These are phyloP conservation scores for Pseudopyrenochaeta lycopersici DNA, from an alignment of 2,329 filamentous ascomycete genomes.

Conservation along the genomic window DNA sequence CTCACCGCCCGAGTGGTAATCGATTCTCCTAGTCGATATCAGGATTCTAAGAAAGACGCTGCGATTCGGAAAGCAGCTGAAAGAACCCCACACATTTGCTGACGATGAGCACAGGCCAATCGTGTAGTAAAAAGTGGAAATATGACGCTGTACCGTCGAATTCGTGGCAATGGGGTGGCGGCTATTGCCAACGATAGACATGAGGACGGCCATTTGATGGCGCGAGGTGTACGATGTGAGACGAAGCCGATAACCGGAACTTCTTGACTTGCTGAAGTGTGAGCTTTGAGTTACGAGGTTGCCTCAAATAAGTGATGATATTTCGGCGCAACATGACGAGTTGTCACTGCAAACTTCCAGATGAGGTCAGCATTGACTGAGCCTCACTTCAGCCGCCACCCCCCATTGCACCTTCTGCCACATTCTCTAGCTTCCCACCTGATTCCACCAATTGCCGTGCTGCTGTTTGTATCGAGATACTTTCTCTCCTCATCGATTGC, in stretches of 20 bases:
- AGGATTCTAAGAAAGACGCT: neutral
- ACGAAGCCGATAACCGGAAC: neutral
- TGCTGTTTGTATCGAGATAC: slow-evolving; percentile 37
- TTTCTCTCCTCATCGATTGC: slow-evolving; percentile 37
- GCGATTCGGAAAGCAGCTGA: neutral
- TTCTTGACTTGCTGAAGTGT: neutral
- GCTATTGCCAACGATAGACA: neutral
- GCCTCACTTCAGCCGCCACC: slow-evolving; percentile 1
- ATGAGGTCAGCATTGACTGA: neutral
- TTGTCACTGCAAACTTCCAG: neutral
- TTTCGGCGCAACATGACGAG: neutral
- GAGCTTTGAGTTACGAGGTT: neutral
- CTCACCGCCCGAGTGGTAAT: neutral
- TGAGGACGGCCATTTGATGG: neutral
- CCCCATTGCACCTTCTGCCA: slow-evolving; percentile 11
- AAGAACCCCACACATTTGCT: neutral
- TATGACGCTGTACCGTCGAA: neutral
- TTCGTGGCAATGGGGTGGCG: neutral
- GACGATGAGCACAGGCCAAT: neutral
- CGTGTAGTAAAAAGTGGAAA: neutral
- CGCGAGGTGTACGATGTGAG: neutral
- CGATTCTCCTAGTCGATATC: neutral
- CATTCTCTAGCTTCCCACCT: slow-evolving; percentile 34
- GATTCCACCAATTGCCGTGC: slow-evolving; percentile 37
- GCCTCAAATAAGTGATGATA: neutral